Evolutionary conservation across 148 eudicot species (phyloP), one percentile per base, ranked within the genome.

Genomic region (Vaccinium macrocarpon): DNA sequence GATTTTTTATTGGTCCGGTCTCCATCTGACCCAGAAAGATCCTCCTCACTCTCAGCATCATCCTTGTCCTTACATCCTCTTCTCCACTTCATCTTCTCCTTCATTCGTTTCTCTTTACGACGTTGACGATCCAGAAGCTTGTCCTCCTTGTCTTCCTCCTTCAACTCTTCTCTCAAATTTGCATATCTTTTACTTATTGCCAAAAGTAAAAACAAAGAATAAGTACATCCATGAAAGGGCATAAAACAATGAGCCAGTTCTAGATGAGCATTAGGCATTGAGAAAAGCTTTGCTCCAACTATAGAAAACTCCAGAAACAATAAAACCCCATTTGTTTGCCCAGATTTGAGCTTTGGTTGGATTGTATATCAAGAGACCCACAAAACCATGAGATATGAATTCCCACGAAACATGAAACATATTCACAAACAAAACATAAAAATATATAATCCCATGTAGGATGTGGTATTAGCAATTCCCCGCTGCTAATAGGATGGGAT

Each of bases 1-100:
- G 89, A 78, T 77, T 87, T 95, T 82, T 94, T 96, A 49, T 84
- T 87, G 49, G 75, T 75, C 81, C 82, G 84, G 42, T 42, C 93
- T 64, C 80, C 88, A 66, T 89, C 93, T 25, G 91, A 92, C 74
- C 75, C 92, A n/a, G 92, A 89, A 13, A 50, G 81, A 76, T 85
- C 89, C 59, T 87, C 92, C 7, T 89, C 88, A 29, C 42, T 76
- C 66, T 84, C 91, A 18, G 84, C 90, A 19, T 88, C 91, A 18
- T 89, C 95, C 25, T 89, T 92, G 13, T 92, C 91, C 2, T 87
- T 64, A 53, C 88, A 76, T 16, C 77, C 91, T 66, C 92, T 93
- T 90, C 91, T 94, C 89, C 74, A 32, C 87, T 95, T 95, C 86
- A 87, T 84, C 77, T 96, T 96, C 56, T 90, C 83, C 85, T 94